Conservation (phyloP, 768 basidiomycete genomes). For the Suillus cothurnatus region DNA sequence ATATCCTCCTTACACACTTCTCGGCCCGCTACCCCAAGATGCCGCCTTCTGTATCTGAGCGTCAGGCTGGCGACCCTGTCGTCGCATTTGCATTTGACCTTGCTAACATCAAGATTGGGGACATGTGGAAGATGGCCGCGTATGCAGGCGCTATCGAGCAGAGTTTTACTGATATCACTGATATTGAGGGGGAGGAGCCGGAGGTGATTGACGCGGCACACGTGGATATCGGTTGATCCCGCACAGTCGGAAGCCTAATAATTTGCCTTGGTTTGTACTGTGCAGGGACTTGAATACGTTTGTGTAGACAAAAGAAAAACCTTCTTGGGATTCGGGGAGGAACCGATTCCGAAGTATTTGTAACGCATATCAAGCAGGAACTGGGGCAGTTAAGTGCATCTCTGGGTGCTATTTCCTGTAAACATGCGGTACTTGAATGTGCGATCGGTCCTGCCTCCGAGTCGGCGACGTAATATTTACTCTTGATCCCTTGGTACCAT, state of each 20-base stretch:
- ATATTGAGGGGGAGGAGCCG: constrained; percentile 43
- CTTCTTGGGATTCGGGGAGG: neutral
- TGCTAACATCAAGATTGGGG: constrained; percentile 66
- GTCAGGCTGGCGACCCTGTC: constrained; percentile 39
- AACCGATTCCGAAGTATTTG: neutral
- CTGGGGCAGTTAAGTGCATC: neutral
- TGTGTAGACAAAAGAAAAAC: neutral
- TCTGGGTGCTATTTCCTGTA: neutral
- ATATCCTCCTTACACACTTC: constrained; percentile 93
- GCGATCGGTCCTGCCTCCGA: neutral
- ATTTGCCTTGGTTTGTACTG: neutral
- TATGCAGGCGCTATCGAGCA: constrained; percentile 75
- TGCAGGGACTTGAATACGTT: neutral
- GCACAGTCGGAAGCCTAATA: neutral
- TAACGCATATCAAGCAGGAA: neutral
- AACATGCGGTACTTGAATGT: neutral
- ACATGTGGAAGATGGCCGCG: constrained; percentile 84
- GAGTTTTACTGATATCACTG: constrained; percentile 54
- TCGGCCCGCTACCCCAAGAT: constrained; percentile 92
- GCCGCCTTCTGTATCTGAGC: constrained; percentile 47
- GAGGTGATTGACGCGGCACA: constrained; percentile 18
- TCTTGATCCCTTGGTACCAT: no score
- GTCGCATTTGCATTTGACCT: constrained; percentile 85
- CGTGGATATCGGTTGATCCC: constrained; percentile 16
- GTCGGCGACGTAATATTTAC: no score